Percentiles rank a stretch among this genome's conserved stretches.
These are phyloP conservation scores for Jatropha multifida DNA, from an alignment of 441 rosid genomes.

Conservation along the genomic window DNA sequence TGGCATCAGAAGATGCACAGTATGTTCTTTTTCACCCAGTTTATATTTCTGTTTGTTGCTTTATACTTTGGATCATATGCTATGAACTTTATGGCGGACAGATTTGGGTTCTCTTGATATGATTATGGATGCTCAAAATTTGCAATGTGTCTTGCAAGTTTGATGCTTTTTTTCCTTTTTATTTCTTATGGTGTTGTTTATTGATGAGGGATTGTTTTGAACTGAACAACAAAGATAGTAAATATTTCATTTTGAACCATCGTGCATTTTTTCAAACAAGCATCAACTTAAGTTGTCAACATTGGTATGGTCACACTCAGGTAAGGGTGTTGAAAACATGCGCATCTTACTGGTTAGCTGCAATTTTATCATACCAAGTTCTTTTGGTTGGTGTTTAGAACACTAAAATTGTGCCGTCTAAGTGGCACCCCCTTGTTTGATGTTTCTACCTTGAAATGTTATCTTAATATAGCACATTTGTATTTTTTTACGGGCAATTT, in stretches of 20 bases:
- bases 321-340: not conserved
- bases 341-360: not conserved
- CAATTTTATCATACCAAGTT: too few species aligned
- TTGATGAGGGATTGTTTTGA: not conserved
- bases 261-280: not conserved
- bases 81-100: not conserved
- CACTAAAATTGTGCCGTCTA: not conserved
- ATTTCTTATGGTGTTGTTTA: not conserved
- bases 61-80: not conserved
- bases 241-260: not conserved
- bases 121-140: not conserved
- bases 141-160: not conserved
- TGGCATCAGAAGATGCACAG: conserved; percentile 61
- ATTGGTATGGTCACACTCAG: not conserved
- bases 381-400: too few species aligned
- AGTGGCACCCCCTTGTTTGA: not conserved
- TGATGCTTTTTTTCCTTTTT: not conserved
- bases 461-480: not conserved
- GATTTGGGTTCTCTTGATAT: not conserved
- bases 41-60: not conserved
- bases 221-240: not conserved
- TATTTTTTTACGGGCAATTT: not conserved
- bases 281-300: not conserved
- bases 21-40: conserved; percentile 37
- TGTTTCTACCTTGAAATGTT: not conserved